Percentiles rank a stretch among this genome's conserved stretches.
phyloP scores from a whole-genome alignment of 352 stramenopile species.

The Globisporangium mamillatum region DNA sequence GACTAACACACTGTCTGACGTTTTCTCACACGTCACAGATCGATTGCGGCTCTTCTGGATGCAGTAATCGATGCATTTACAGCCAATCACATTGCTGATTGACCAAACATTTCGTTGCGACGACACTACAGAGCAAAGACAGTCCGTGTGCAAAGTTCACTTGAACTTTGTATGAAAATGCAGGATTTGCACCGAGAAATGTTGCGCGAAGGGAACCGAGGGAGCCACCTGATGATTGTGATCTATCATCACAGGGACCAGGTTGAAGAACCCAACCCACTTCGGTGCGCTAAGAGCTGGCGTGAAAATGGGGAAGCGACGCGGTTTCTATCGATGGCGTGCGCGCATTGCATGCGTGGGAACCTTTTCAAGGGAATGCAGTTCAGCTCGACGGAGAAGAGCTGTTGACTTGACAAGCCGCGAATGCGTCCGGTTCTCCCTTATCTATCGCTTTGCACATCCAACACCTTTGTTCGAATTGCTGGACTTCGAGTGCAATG shows the following conservation, averaged over 20 bases:
- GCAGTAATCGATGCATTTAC: slow-evolving; percentile 18
- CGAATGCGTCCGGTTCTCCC: too few relatives aligned
- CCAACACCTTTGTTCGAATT: too few relatives aligned
- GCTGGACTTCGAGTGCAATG: too few relatives aligned
- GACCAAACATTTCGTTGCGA: background rate
- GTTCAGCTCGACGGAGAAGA: too few relatives aligned
- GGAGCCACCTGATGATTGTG: too few relatives aligned
- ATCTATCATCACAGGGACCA: background rate
- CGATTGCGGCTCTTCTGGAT: background rate
- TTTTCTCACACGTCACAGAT: slow-evolving; percentile 9
- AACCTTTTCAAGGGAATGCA: too few relatives aligned
- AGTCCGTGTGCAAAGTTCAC: too few relatives aligned
- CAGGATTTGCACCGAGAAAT: background rate
- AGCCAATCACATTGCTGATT: slow-evolving; percentile 20
- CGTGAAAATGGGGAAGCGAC: background rate
- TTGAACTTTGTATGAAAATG: too few relatives aligned
- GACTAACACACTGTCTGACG: background rate
- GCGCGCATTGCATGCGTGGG: too few relatives aligned
- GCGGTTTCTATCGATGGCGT: too few relatives aligned
- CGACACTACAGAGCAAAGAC: background rate
- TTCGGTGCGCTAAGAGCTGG: background rate
- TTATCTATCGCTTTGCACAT: too few relatives aligned
- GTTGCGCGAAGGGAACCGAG: background rate
- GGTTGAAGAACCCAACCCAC: slow-evolving; percentile 2
- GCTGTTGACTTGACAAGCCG: too few relatives aligned